A percentile compares a stretch with the other conserved stretches of the same genome.
Evolutionary conservation across 1,284 basidiomycete genomes (phyloP).

Genomic region (Malassezia nana): DNA sequence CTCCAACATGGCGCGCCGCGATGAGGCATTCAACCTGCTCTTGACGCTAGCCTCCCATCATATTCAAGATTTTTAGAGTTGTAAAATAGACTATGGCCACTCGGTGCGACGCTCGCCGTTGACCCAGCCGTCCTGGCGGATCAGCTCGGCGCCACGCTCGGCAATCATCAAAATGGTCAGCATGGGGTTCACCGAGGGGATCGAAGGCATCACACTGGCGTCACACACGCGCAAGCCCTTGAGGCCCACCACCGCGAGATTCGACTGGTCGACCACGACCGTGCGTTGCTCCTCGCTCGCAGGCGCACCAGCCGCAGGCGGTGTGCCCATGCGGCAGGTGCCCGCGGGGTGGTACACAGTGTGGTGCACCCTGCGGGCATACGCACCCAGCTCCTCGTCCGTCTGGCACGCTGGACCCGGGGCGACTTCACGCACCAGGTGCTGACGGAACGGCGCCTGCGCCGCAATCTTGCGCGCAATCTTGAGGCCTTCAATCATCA

Average conservation of each 20-base stretch:
- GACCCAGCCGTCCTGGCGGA: slow-evolving; percentile 36
- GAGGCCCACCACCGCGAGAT: slow-evolving; percentile 38
- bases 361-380: slow-evolving; percentile 45
- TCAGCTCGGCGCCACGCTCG: slow-evolving; percentile 44
- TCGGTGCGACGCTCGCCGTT: slow-evolving; percentile 20
- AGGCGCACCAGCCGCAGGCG: slow-evolving; percentile 11
- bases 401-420: slow-evolving; percentile 44
- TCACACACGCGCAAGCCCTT: slow-evolving; percentile 42
- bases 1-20: slow-evolving; percentile 38
- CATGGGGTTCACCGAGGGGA: slow-evolving; percentile 43
- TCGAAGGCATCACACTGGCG: slow-evolving; percentile 43
- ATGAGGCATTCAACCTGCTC: slow-evolving; percentile 45
- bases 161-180: slow-evolving; percentile 39
- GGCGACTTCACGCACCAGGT: slow-evolving; percentile 50
- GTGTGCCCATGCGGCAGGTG: slow-evolving; percentile 48
- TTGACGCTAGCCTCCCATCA: slow-evolving; percentile 29
- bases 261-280: slow-evolving; percentile 42
- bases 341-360: slow-evolving; percentile 49
- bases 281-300: slow-evolving; percentile 22
- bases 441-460: slow-evolving; percentile 50
- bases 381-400: slow-evolving; percentile 43
- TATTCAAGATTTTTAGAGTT: neutral
- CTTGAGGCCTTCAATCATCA: slow-evolving; percentile 55
- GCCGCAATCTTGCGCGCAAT: slow-evolving; percentile 51
- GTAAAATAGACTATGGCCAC: neutral